Percentiles rank a stretch among this genome's conserved stretches.
These are phyloP conservation scores for Trematosphaeria pertusa DNA, from an alignment of 2,329 filamentous ascomycete genomes.

Conservation along the genomic window DNA sequence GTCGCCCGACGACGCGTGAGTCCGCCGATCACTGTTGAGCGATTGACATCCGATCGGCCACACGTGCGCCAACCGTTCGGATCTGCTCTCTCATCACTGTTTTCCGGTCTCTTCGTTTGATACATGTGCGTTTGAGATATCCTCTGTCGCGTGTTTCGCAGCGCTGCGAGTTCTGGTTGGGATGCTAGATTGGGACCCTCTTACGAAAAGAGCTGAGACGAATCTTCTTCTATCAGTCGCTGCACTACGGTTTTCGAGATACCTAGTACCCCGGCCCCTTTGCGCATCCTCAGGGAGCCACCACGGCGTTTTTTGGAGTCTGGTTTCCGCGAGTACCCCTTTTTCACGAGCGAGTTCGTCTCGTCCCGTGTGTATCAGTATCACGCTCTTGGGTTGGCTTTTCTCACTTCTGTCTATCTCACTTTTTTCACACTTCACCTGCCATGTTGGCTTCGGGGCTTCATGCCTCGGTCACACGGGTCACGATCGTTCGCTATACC, in stretches of 20 bases:
- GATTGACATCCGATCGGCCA: constrained; percentile 28
- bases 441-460: constrained; percentile 17
- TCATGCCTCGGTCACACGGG: constrained; percentile 26
- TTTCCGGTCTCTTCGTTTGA: constrained; percentile 29
- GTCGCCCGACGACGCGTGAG: constrained; percentile 56
- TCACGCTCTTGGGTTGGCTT: constrained; percentile 15
- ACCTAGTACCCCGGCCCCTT: constrained; percentile 18
- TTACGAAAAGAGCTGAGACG: constrained; percentile 36
- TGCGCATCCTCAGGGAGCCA: constrained; percentile 1
- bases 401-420: constrained; percentile 12
- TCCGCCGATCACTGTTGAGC: constrained; percentile 26
- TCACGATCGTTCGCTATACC: constrained; percentile 44
- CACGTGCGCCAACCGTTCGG: constrained; percentile 10
- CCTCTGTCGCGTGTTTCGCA: constrained; percentile 39
- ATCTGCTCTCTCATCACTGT: constrained; percentile 22
- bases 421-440: constrained; percentile 6
- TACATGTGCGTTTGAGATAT: constrained; percentile 46
- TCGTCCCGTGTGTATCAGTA: constrained; percentile 41
- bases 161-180: constrained; percentile 30
- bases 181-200: constrained; percentile 28
- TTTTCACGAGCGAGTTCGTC: constrained; percentile 28
- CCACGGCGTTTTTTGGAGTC: constrained; percentile 26
- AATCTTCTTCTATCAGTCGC: constrained; percentile 41
- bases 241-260: constrained; percentile 33
- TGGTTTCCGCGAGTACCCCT: constrained; percentile 32